phyloP scores from a whole-genome alignment of 768 basidiomycete genomes.

The Leucocoprinus leucothites region DNA sequence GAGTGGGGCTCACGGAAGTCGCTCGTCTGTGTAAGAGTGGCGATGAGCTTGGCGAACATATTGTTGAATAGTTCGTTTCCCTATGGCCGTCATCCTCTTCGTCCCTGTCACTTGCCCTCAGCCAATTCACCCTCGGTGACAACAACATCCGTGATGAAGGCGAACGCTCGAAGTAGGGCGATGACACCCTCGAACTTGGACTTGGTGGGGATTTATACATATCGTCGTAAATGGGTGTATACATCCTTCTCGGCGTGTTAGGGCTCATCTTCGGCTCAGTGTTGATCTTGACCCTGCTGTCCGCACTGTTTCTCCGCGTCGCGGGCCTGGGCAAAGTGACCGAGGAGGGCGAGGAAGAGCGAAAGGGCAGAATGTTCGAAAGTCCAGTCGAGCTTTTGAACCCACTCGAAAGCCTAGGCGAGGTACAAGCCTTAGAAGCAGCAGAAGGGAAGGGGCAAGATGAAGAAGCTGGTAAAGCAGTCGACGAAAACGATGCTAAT shows the following conservation, averaged over 20 bases:
- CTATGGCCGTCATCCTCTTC: neutral
- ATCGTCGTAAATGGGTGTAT: neutral
- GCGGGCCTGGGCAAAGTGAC: neutral
- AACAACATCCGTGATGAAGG: neutral
- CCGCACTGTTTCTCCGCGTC: neutral
- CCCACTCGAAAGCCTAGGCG: neutral
- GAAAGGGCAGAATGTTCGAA: neutral
- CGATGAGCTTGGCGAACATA: constrained; percentile 1
- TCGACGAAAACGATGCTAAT: neutral
- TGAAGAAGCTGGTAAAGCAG: neutral
- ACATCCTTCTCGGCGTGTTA: neutral
- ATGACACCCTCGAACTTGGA: neutral
- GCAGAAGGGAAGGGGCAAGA: neutral
- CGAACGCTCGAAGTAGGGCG: neutral
- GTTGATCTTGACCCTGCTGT: neutral
- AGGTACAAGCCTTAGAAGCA: neutral
- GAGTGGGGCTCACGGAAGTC: neutral
- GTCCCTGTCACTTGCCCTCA: neutral
- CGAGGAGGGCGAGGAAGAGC: neutral
- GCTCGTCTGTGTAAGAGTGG: neutral
- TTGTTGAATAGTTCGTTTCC: neutral
- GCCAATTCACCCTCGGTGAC: neutral
- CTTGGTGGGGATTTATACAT: neutral
- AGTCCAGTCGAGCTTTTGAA: neutral
- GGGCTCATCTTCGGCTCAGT: neutral